A percentile compares a stretch with the other conserved stretches of the same genome.
Conservation (phyloP, 1,139 yeast species). For the Starmera stellimalicola region DNA sequence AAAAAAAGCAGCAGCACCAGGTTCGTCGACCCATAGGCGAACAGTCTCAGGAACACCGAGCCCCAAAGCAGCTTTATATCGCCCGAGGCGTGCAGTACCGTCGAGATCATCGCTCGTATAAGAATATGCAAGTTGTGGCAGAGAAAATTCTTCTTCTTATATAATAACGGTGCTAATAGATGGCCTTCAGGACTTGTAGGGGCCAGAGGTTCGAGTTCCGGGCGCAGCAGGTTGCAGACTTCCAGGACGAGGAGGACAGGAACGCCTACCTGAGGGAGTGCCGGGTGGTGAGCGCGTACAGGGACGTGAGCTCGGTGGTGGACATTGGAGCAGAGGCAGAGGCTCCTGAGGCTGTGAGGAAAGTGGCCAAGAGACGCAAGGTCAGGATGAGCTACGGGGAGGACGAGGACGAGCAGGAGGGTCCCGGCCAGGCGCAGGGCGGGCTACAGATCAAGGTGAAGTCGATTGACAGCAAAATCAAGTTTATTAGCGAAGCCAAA, state of each 20-base stretch:
- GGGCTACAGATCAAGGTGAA: constrained; percentile 6
- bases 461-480: constrained; percentile 11
- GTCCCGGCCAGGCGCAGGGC: not conserved
- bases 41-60: constrained; percentile 63
- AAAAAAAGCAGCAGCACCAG: constrained; percentile 71
- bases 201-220: constrained; percentile 7
- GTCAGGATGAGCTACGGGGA: constrained; percentile 6
- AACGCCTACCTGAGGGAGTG: constrained; percentile 4
- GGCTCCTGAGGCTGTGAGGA: not conserved
- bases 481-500: constrained; percentile 6
- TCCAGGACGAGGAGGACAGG: constrained; percentile 15
- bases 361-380: constrained; percentile 3
- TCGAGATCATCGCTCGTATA: not conserved
- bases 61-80: constrained; percentile 64
- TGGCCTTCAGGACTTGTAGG: constrained; percentile 10
- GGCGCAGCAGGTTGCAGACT: constrained; percentile 5
- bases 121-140: too few species aligned
- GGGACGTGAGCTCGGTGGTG: constrained; percentile 5
- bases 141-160: too few species aligned
- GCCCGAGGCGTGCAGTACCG: constrained; percentile 13
- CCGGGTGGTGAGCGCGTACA: constrained; percentile 4
- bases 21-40: constrained; percentile 75
- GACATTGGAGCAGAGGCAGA: constrained; percentile 2
- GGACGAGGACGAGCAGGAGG: constrained; percentile 7
- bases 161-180: too few species aligned